These are phyloP conservation scores for Heterobasidion parviporum DNA, from an alignment of 1,284 basidiomycete species.

Conservation along the genomic window DNA sequence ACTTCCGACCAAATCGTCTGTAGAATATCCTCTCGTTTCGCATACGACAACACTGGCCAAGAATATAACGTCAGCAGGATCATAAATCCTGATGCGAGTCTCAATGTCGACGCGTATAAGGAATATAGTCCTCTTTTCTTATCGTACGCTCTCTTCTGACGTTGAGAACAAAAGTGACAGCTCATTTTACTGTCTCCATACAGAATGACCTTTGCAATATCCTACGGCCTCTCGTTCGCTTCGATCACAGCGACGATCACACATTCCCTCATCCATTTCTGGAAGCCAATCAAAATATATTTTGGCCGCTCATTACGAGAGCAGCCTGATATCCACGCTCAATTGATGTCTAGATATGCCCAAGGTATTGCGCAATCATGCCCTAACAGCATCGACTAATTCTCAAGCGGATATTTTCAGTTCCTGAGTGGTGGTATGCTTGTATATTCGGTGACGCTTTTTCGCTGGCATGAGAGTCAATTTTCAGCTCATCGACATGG, in stretches of 20 bases:
- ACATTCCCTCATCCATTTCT: constrained; percentile 74
- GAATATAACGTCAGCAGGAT: constrained; percentile 64
- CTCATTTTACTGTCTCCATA: not conserved
- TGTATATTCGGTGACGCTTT: constrained; percentile 30
- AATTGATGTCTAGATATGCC: constrained; percentile 69
- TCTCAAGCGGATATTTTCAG: constrained; percentile 17
- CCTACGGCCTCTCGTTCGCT: constrained; percentile 44
- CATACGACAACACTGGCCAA: constrained; percentile 55
- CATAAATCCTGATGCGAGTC: constrained; percentile 41
- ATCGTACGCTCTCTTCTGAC: constrained; percentile 23
- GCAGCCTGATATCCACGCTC: constrained; percentile 77
- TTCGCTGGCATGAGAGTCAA: not conserved
- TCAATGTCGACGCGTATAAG: constrained; percentile 60
- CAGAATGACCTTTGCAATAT: constrained; percentile 37
- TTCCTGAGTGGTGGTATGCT: constrained; percentile 72
- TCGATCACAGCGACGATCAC: constrained; percentile 56
- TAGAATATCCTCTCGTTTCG: constrained; percentile 38
- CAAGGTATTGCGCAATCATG: constrained; percentile 21
- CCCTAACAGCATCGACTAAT: not conserved
- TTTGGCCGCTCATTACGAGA: constrained; percentile 53
- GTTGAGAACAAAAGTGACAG: not conserved
- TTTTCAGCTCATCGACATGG: no score
- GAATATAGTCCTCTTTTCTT: constrained; percentile 80
- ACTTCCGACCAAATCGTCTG: not conserved
- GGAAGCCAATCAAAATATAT: constrained; percentile 59